Conservation (phyloP, 2,329 filamentous ascomycete species). For the Cladosporium velox region DNA sequence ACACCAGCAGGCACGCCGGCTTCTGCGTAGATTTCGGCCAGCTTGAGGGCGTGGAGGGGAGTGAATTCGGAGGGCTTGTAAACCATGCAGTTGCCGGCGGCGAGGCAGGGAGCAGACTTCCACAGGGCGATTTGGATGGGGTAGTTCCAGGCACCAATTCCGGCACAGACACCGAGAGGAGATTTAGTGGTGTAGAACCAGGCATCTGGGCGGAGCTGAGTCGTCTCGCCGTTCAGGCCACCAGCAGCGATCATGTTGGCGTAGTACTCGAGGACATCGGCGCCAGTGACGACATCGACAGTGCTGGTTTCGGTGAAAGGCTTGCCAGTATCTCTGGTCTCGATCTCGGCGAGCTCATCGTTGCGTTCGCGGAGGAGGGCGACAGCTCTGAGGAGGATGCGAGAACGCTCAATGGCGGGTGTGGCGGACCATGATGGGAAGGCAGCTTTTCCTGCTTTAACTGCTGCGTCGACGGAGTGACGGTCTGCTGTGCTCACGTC, state of each 20-base stretch:
- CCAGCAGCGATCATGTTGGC: slow-evolving; percentile 76
- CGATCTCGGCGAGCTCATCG: slow-evolving; percentile 74
- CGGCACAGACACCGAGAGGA: slow-evolving; percentile 78
- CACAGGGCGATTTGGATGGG: slow-evolving; percentile 88
- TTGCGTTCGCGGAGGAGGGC: slow-evolving; percentile 72
- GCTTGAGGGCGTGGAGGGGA: slow-evolving; percentile 73
- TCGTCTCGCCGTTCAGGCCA: slow-evolving; percentile 78
- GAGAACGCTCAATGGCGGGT: slow-evolving; percentile 70
- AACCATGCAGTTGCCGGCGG: slow-evolving; percentile 85
- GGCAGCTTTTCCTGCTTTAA: slow-evolving; percentile 69
- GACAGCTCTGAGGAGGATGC: slow-evolving; percentile 76
- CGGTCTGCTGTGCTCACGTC: slow-evolving; percentile 60
- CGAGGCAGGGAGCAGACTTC: slow-evolving; percentile 84
- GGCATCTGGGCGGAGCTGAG: slow-evolving; percentile 71
- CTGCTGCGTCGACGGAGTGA: slow-evolving; percentile 69
- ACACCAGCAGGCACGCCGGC: slow-evolving; percentile 79
- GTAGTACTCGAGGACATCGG: slow-evolving; percentile 85
- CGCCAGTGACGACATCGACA: slow-evolving; percentile 80
- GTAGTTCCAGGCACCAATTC: slow-evolving; percentile 91
- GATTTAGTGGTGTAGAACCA: slow-evolving; percentile 84
- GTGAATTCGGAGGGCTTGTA: slow-evolving; percentile 91
- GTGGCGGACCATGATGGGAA: slow-evolving; percentile 78
- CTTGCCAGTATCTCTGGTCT: slow-evolving; percentile 86
- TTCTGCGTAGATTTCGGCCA: slow-evolving; percentile 75
- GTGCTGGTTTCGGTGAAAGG: slow-evolving; percentile 80